Evolutionary conservation across 1,284 basidiomycete species (phyloP), one percentile per base, ranked within the genome.

Genomic region (Puccinia novopanici): DNA sequence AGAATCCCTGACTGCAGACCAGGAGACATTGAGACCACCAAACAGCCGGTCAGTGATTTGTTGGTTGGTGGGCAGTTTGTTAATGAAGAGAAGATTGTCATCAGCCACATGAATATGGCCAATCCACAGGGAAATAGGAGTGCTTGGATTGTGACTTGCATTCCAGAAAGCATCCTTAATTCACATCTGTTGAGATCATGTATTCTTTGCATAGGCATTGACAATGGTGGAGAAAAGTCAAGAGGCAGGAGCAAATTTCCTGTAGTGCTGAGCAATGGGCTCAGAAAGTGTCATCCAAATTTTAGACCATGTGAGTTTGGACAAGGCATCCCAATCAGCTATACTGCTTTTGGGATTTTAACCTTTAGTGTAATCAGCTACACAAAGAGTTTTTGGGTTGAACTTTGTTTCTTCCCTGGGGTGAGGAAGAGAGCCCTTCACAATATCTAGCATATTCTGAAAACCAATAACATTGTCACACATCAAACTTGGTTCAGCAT

Each of bases 161-260:
- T n/a, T n/a, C n/a, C n/a, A n/a, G n/a, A n/a, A n/a, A n/a, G n/a
- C n/a, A n/a, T n/a, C n/a, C 61, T 65, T 30, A 4, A 65, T n/a
- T 3, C 22, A 17, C 5, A 65, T 65, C 15, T n/a, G 34, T 8
- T 17, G 34, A 19, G 61, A 30, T 17, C 61, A n/a, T 8, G 61
- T 65, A 17, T 65, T 65, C 61, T 65, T 65, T 22, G 37, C 61
- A 40, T 65, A 65, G 34, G 61, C 27, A n/a, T 65, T 65, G 15
- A 65, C 61, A 37, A 65, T 65, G 19, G 61, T 65, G 4, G 61
- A 19, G 61, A 65, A 65, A 2, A 65, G 40, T n/a, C n/a, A n/a
- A n/a, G n/a, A n/a, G n/a, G n/a, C n/a, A n/a, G n/a, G n/a, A n/a
- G n/a, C n/a, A n/a, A 65, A 30, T 9, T 65, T 30, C 13, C 59